A percentile compares a stretch with the other conserved stretches of the same genome.
Conservation (phyloP, 495 filamentous ascomycete genomes). For the Annulohypoxylon stygium region DNA sequence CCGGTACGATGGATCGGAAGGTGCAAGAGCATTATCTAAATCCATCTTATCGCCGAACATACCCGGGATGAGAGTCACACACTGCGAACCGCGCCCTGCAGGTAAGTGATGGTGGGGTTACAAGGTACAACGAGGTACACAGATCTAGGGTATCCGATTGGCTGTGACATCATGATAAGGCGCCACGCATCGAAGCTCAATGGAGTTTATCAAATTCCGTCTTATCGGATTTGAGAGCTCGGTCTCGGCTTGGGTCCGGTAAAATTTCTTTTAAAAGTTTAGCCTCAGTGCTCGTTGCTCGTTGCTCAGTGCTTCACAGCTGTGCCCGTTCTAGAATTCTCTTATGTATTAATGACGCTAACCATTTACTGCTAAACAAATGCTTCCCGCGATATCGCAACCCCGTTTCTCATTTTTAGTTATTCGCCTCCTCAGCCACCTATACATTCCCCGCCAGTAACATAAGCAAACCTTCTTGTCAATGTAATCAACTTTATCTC, state of each 20-base stretch:
- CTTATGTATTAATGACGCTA: constrained; percentile 43
- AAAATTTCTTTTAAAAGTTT: constrained; percentile 34
- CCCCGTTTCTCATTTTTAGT: neutral
- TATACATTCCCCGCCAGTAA: constrained; percentile 6
- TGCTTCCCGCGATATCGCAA: constrained; percentile 24
- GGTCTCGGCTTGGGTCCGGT: constrained; percentile 36
- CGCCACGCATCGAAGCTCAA: constrained; percentile 1
- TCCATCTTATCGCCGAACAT: constrained; percentile 43
- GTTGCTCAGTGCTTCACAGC: neutral
- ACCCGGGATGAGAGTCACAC: constrained; percentile 24
- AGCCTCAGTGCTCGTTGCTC: constrained; percentile 10
- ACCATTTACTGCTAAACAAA: constrained; percentile 6
- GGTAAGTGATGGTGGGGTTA: neutral
- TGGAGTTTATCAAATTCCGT: constrained; percentile 29
- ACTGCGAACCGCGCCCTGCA: constrained; percentile 11
- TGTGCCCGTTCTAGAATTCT: neutral
- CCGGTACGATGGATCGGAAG: constrained; percentile 6
- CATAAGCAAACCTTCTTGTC: constrained; percentile 4
- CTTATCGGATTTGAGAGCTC: constrained; percentile 33
- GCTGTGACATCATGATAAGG: constrained; percentile 45
- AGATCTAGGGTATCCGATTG: constrained; percentile 42
- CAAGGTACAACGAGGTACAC: neutral
- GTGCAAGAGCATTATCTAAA: constrained; percentile 31
- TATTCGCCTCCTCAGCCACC: constrained; percentile 23
- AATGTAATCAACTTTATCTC: constrained; percentile 7